Evolutionary conservation across 257 asterid genomes (phyloP), one percentile per base, ranked within the genome.

Genomic region (Marsdenia floribunda): DNA sequence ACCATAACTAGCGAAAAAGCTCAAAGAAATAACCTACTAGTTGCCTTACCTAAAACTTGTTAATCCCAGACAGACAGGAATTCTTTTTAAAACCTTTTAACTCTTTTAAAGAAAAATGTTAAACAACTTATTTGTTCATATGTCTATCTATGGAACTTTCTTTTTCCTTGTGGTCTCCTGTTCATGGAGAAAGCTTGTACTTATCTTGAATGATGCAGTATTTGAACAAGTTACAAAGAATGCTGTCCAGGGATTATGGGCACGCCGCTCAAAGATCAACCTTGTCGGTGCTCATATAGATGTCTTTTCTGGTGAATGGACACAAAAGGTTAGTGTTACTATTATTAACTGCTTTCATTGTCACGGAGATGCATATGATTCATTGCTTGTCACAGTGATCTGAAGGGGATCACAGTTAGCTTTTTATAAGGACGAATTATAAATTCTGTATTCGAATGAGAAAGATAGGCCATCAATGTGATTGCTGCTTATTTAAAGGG

Each of bases 271-370:
- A 74, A 89, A 92, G 81, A 92, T 95, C 81, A 92, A 92, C 85
- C 86, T 95, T 65, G 97, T 95, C 87, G 99, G 99, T 67, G 99
- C 99, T 71, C 99, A 95, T 86, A 92, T 95, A 77, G 99, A 95
- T 82, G 99, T 95, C 71, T 95, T 95, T 81, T 82, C 97, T 73
- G 99, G 99, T 79, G 99, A 95, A 85, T 95, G 99, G 99, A 95
- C 99, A 74, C 99, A 95, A 82, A 95, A 95, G 98, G 97, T 94
- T 75, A 65, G 69, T 35, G 26, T 37, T 38, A 18, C 29, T n/a
- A 19, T 38, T 72, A 83, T 54, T 57, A 3, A 52, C 50, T 12
- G 24, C 42, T 63, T 50, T 26, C 21, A 60, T 33, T 61, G 16
- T 7, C 64, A 52, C 19, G 57, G 57, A 68, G 5, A 3, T 68